A percentile compares a stretch with the other conserved stretches of the same genome.
These are phyloP conservation scores for Oryza officinalis DNA, from an alignment of 176 grass and related monocot species.

Conservation along the genomic window DNA sequence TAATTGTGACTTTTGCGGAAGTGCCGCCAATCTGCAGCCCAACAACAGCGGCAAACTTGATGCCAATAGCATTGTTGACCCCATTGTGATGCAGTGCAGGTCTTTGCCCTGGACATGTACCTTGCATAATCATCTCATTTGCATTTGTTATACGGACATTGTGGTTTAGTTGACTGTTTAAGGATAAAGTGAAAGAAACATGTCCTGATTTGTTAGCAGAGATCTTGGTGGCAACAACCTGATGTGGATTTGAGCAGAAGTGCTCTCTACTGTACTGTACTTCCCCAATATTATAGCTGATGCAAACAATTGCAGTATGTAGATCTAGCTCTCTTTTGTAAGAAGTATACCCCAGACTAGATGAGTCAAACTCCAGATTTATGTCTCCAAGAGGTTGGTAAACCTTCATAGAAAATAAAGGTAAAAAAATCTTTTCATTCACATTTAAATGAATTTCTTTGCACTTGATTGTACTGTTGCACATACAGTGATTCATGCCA, in stretches of 20 bases:
- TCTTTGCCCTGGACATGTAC: constrained; percentile 52
- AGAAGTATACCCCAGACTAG: constrained; percentile 30
- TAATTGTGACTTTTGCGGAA: constrained; percentile 16
- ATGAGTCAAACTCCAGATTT: constrained; percentile 53
- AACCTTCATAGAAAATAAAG: constrained; percentile 47
- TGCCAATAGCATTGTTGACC: constrained; percentile 44
- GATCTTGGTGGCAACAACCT: constrained; percentile 60
- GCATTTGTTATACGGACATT: constrained; percentile 33
- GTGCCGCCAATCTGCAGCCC: constrained; percentile 42
- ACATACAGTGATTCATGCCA: neutral
- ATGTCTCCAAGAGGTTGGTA: constrained; percentile 82
- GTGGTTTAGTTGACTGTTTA: constrained; percentile 57
- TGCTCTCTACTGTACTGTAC: constrained; percentile 71
- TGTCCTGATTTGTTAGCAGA: constrained; percentile 55
- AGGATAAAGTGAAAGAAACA: constrained; percentile 56
- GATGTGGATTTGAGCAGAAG: constrained; percentile 73
- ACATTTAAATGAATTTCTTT: constrained; percentile 13
- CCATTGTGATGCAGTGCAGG: constrained; percentile 1
- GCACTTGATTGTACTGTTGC: neutral
- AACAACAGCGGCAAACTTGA: constrained; percentile 65
- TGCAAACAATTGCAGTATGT: constrained; percentile 41
- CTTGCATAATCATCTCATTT: constrained; percentile 65
- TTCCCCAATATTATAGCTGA: constrained; percentile 53
- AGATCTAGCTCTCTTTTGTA: constrained; percentile 84
- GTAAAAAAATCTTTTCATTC: neutral